Conservation (phyloP, 148 eudicot genomes). For the Rhododendron simsii region DNA sequence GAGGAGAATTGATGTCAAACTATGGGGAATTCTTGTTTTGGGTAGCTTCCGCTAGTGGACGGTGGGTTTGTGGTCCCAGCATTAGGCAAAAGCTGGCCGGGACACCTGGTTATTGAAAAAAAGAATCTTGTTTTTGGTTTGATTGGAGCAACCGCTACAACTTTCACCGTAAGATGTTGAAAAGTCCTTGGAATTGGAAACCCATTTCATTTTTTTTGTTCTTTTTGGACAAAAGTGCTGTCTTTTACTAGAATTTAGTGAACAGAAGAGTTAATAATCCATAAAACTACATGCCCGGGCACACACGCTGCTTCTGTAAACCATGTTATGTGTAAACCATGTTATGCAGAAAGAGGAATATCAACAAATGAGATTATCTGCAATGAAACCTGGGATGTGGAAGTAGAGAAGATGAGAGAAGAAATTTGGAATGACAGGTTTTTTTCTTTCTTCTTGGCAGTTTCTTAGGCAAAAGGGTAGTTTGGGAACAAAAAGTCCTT, state of each 20-base stretch:
- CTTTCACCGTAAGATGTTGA: conserved; percentile 48
- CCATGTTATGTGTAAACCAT: background rate
- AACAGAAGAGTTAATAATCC: background rate
- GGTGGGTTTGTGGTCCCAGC: background rate
- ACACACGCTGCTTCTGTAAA: too few relatives aligned
- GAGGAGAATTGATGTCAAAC: conserved; percentile 21
- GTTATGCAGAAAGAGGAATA: too few relatives aligned
- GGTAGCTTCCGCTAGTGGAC: background rate
- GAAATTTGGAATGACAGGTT: too few relatives aligned
- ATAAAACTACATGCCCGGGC: too few relatives aligned
- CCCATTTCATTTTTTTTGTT: background rate
- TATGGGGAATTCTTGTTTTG: conserved; percentile 60
- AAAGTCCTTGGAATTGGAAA: background rate
- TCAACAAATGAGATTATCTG: too few relatives aligned
- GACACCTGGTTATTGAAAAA: too few relatives aligned
- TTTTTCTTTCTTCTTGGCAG: too few relatives aligned
- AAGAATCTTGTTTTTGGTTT: conserved; percentile 46
- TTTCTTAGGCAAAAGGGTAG: too few relatives aligned
- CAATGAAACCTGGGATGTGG: too few relatives aligned
- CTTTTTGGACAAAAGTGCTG: background rate
- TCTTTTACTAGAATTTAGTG: background rate
- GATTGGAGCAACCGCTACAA: conserved; percentile 71
- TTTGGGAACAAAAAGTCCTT: too few relatives aligned
- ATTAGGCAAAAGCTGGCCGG: too few relatives aligned
- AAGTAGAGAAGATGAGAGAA: too few relatives aligned